Evolutionary conservation across 2,329 filamentous ascomycete genomes (phyloP).

Genomic region (Fulvia fulva): DNA sequence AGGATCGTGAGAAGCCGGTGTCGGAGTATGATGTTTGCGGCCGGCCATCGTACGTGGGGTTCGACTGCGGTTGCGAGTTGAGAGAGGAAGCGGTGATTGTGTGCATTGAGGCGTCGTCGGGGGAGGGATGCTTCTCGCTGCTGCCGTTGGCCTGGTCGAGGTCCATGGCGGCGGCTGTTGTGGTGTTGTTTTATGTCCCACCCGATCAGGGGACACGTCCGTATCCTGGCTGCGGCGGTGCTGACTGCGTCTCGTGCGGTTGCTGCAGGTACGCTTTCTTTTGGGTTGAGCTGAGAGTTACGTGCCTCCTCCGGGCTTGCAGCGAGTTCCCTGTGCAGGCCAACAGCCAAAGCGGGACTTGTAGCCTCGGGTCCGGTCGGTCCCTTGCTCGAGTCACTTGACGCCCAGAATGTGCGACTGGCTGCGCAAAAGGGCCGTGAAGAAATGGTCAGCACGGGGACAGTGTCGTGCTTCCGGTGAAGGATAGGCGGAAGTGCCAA

Average conservation of each 20-base stretch:
- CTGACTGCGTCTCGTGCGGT: background rate
- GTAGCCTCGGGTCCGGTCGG: background rate
- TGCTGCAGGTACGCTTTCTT: background rate
- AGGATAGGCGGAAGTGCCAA: background rate
- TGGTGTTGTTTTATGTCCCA: background rate
- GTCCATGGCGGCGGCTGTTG: conserved; percentile 16
- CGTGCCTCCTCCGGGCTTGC: background rate
- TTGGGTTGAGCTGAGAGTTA: background rate
- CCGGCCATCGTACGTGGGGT: conserved; percentile 39
- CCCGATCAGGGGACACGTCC: no score
- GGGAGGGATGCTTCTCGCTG: conserved; percentile 28
- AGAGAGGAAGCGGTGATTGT: conserved; percentile 44
- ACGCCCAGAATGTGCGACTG: background rate
- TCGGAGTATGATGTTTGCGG: conserved; percentile 54
- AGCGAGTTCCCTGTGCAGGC: background rate
- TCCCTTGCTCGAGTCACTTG: background rate
- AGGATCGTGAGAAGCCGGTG: conserved; percentile 44
- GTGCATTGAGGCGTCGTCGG: conserved; percentile 48
- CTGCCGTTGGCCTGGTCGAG: conserved; percentile 15
- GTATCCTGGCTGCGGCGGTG: background rate
- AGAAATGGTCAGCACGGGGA: background rate
- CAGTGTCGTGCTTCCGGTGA: background rate
- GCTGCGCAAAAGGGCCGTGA: background rate
- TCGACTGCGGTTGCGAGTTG: conserved; percentile 17
- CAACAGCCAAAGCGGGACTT: background rate